A percentile compares a stretch with the other conserved stretches of the same genome.
Conservation (phyloP, 2,329 filamentous ascomycete species). For the Colletotrichum simmondsii region DNA sequence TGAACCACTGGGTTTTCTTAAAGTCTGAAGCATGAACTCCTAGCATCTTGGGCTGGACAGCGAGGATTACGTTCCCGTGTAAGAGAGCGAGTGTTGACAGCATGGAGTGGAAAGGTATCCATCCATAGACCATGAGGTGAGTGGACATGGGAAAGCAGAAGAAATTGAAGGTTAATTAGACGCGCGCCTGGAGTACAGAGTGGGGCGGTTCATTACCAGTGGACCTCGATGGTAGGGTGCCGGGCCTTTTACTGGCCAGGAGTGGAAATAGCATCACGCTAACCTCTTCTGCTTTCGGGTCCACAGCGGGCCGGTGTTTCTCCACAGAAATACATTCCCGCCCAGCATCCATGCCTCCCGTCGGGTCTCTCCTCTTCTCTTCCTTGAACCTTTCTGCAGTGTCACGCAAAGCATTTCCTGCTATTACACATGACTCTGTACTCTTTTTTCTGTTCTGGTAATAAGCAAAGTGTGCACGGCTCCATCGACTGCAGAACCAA, state of each 20-base stretch:
- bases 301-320: conserved; percentile 28
- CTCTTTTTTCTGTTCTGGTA: background rate
- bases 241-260: conserved; percentile 22
- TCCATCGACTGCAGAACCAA: background rate
- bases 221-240: background rate
- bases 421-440: background rate
- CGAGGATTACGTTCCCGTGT: background rate
- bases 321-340: background rate
- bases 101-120: background rate
- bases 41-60: background rate
- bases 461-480: background rate
- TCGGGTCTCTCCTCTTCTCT: no score
- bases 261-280: conserved; percentile 28
- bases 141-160: background rate
- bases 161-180: conserved; percentile 30
- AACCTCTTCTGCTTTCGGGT: background rate
- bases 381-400: background rate
- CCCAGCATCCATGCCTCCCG: background rate
- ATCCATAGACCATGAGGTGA: background rate
- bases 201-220: conserved; percentile 7
- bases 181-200: conserved; percentile 31
- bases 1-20: background rate
- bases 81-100: background rate
- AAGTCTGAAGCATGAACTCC: no score
- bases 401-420: background rate